Base-by-base conservation (phyloP, 23 red algal species). In the Porphyridium purpureum region DNA sequence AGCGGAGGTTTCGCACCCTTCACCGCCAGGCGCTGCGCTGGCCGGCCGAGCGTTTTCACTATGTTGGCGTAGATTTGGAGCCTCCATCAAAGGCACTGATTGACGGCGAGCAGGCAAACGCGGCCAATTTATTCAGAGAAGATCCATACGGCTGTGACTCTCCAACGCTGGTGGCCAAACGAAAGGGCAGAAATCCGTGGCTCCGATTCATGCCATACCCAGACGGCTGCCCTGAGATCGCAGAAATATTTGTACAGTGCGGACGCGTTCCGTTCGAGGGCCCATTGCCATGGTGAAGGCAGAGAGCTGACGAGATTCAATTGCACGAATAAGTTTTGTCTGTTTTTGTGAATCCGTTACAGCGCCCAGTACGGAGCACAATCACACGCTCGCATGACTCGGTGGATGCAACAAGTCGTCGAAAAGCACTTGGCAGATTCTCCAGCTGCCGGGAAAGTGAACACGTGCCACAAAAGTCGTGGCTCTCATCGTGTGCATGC, bases 111-210 rank as follows among this genome's bases (percentile, higher is more conserved):
- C 7, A 28, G 48, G 24, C 34, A 22, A 30, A 56, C 59, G 49
- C 62, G 57, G 66, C 59, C 4, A 6, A 38, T 15, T 67, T 74
- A n/a, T 93, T 90, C 72, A 25, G 44, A 8, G 51, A 7, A 4
- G 84, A 93, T 51, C 84, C 84, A 20, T 82, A 93, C 57, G 84
- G 74, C 15, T 93, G 84, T 31, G 8, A 50, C 29, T 55, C 59
- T 7, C 33, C 59, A 29, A 17, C 54, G 24, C 61, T 93, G 6
- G 30, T 41, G 33, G 33, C 27, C 23, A 93, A 93, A 60, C 71
- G 71, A 8, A 33, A 21, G 1, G 49, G 15, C 7, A 64, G 84
- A 44, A 93, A 93, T 54, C 73, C 84, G 31, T 93, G 47, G 20
- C 21, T 70, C 14, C 21, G 59, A 36, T 71, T 38, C 44, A 59